Evolutionary conservation across 768 basidiomycete species (phyloP).

Genomic region (Lactifluus subvellereus): DNA sequence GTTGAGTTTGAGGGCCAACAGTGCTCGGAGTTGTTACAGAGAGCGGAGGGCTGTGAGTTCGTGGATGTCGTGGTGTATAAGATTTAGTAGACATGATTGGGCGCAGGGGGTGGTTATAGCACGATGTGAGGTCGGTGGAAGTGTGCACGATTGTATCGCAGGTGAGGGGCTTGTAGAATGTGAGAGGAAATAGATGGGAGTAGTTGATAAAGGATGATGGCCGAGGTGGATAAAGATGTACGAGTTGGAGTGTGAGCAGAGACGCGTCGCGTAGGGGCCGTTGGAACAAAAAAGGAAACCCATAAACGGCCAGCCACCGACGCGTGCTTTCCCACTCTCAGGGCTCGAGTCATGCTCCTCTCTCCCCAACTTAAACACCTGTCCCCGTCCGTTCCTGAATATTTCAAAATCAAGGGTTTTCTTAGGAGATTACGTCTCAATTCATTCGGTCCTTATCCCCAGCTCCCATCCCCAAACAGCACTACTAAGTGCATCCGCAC

Average conservation of each 20-base stretch:
- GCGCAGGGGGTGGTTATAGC: neutral
- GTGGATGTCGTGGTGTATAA: slow-evolving; percentile 25
- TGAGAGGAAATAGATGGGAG: neutral
- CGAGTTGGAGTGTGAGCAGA: neutral
- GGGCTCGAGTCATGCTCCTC: neutral
- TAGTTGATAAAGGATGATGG: neutral
- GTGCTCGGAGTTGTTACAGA: slow-evolving; percentile 27
- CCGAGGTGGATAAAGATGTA: slow-evolving; percentile 7
- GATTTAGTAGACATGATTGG: slow-evolving; percentile 14
- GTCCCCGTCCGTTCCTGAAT: too few species aligned
- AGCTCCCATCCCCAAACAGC: too few species aligned
- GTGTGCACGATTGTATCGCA: neutral
- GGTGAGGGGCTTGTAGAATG: neutral
- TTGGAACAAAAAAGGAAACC: slow-evolving; percentile 3
- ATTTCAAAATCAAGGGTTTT: too few species aligned
- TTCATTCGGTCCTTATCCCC: too few species aligned
- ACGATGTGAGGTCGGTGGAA: neutral
- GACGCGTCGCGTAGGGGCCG: slow-evolving; percentile 6
- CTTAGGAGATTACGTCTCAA: too few species aligned
- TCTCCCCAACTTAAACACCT: neutral
- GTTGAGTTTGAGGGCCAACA: slow-evolving; percentile 31
- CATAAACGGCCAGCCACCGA: slow-evolving; percentile 14
- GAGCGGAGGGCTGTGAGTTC: slow-evolving; percentile 30
- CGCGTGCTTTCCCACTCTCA: slow-evolving; percentile 6
- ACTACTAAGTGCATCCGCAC: too few species aligned